phyloP scores from a whole-genome alignment of 163 green algal genomes.

The Chlamydomonas reinhardtii region DNA sequence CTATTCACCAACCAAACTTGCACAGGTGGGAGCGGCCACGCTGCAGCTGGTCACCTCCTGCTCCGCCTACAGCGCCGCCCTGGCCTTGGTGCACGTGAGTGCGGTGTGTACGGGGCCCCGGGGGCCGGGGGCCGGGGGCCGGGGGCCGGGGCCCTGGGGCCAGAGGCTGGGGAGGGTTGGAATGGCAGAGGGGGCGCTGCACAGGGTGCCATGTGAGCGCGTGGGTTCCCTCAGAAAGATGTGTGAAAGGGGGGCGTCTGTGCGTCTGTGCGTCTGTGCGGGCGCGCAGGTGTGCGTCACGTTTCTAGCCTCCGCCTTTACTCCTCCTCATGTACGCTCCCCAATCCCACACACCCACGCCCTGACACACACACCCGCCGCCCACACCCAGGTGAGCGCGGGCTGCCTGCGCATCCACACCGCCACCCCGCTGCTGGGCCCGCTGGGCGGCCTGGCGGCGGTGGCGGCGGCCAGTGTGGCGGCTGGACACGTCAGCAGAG shows the following conservation, averaged over 20 bases:
- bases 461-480: slow-evolving; percentile 17
- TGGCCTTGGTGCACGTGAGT: slow-evolving; percentile 19
- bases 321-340: too few species aligned
- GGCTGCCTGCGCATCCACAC: slow-evolving; percentile 74
- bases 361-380: not conserved
- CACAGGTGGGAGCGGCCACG: not conserved
- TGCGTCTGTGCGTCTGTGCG: too few species aligned
- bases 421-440: slow-evolving; percentile 76
- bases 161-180: not conserved
- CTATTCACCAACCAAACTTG: not conserved
- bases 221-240: too few species aligned
- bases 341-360: not conserved
- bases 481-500: slow-evolving; percentile 28
- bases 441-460: slow-evolving; percentile 28
- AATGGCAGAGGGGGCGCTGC: too few species aligned
- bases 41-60: slow-evolving; percentile 33
- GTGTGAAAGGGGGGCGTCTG: too few species aligned
- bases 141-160: too few species aligned
- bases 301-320: too few species aligned
- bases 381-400: slow-evolving; percentile 65
- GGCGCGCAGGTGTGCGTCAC: too few species aligned
- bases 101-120: not conserved
- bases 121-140: too few species aligned
- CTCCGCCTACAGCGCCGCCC: slow-evolving; percentile 31
- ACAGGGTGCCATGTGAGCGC: too few species aligned